Percentiles rank a stretch among this genome's conserved stretches.
Conservation (phyloP, 1,284 basidiomycete species). For the Apiotrichum gamsii region DNA sequence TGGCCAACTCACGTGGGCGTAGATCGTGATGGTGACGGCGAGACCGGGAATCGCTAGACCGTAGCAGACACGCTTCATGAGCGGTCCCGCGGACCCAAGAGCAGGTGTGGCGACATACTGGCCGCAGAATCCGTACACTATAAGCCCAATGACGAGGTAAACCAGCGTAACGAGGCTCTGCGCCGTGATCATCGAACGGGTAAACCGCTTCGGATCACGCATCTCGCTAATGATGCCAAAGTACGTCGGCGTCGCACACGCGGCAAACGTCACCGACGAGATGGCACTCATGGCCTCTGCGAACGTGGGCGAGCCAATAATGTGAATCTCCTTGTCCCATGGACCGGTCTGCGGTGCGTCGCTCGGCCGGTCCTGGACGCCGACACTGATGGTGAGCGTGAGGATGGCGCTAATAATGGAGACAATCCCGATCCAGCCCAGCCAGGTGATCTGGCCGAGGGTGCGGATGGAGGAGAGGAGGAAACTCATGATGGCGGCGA, state of each 20-base stretch:
- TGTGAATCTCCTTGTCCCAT: slow-evolving; percentile 31
- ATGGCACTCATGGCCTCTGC: slow-evolving; percentile 20
- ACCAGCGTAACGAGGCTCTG: slow-evolving; percentile 17
- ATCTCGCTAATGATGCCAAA: slow-evolving; percentile 38
- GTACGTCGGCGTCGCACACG: slow-evolving; percentile 22
- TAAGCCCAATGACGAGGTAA: slow-evolving; percentile 14
- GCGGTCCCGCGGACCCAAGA: slow-evolving; percentile 38
- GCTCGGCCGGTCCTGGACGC: slow-evolving; percentile 36
- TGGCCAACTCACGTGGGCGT: slow-evolving; percentile 4
- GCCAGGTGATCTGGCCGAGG: slow-evolving; percentile 28
- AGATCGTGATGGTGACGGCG: slow-evolving; percentile 11
- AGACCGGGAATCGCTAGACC: slow-evolving; percentile 41
- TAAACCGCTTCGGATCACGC: slow-evolving; percentile 28
- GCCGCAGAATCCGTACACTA: slow-evolving; percentile 7
- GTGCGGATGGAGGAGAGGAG: slow-evolving; percentile 30
- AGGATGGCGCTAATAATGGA: slow-evolving; percentile 30
- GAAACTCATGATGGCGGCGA: slow-evolving; percentile 23
- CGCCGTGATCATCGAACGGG: slow-evolving; percentile 19
- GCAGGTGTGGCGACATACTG: slow-evolving; percentile 22
- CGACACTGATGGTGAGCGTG: slow-evolving; percentile 37
- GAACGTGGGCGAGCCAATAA: slow-evolving; percentile 25
- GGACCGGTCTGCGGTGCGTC: slow-evolving; percentile 31
- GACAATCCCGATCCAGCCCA: slow-evolving; percentile 36
- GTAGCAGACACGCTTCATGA: slow-evolving; percentile 38
- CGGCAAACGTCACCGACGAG: slow-evolving; percentile 20